phyloP scores from a whole-genome alignment of 225 moss, liverwort and hornwort genomes.

The Marchantia paleacea region DNA sequence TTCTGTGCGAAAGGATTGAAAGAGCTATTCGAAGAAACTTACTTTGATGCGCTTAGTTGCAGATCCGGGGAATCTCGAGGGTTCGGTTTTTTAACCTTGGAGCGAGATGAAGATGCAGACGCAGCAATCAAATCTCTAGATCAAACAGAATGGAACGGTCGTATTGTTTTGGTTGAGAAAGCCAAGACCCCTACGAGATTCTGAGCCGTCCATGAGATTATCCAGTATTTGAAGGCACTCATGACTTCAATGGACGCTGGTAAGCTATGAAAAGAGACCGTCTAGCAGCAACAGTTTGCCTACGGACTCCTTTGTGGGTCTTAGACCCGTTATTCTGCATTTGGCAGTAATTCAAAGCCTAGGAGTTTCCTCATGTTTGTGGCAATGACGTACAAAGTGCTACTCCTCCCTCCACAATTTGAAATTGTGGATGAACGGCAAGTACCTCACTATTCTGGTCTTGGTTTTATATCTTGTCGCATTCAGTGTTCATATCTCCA shows the following conservation, averaged over 20 bases:
- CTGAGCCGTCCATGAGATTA: slow-evolving; percentile 23
- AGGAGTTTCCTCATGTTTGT: slow-evolving; percentile 38
- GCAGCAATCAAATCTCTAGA: slow-evolving; percentile 53
- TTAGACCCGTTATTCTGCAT: slow-evolving; percentile 30
- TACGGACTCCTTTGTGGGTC: slow-evolving; percentile 32
- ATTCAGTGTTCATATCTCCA: slow-evolving; percentile 16
- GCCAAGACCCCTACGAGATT: slow-evolving; percentile 57
- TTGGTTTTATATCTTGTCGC: slow-evolving; percentile 21
- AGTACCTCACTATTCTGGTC: slow-evolving; percentile 44
- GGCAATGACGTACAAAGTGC: slow-evolving; percentile 29
- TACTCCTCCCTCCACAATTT: slow-evolving; percentile 26
- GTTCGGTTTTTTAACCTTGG: slow-evolving; percentile 51
- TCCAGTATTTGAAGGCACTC: slow-evolving; percentile 17
- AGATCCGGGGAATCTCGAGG: slow-evolving; percentile 58
- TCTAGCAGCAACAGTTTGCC: slow-evolving; percentile 25
- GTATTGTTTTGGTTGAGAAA: slow-evolving; percentile 58
- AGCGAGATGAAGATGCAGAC: slow-evolving; percentile 58
- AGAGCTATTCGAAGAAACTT: not conserved
- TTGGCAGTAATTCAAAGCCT: slow-evolving; percentile 41
- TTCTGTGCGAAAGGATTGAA: too few species aligned
- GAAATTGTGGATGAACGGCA: slow-evolving; percentile 45
- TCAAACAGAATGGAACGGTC: slow-evolving; percentile 61
- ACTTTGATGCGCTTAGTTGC: slow-evolving; percentile 12
- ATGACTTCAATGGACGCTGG: slow-evolving; percentile 13
- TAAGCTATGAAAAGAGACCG: slow-evolving; percentile 20